phyloP scores from a whole-genome alignment of 495 filamentous ascomycete genomes.

The Penicillium lagena region DNA sequence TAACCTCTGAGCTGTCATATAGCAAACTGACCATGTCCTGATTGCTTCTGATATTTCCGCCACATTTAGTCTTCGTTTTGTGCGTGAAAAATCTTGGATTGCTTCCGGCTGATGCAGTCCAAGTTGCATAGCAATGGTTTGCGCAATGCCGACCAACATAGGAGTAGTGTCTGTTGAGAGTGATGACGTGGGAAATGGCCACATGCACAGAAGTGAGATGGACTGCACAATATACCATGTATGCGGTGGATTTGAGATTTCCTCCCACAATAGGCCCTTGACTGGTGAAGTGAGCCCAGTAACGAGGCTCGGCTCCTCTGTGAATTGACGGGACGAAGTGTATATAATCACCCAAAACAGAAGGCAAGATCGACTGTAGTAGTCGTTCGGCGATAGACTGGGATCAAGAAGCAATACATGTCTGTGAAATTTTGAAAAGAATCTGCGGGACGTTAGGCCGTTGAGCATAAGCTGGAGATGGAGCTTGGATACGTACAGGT shows the following conservation, averaged over 20 bases:
- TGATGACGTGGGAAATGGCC: constrained; percentile 11
- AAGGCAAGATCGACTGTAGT: constrained; percentile 1
- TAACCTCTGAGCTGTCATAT: constrained; percentile 9
- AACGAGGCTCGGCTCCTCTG: constrained; percentile 2
- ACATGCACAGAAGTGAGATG: constrained; percentile 9
- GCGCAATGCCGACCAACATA: constrained; percentile 3
- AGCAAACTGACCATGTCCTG: constrained; percentile 11
- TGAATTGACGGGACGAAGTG: constrained; percentile 4
- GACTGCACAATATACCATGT: constrained; percentile 8
- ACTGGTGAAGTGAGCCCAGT: neutral
- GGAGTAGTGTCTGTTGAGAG: constrained; percentile 7
- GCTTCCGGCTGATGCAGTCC: constrained; percentile 9
- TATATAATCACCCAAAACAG: constrained; percentile 10
- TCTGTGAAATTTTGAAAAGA: constrained; percentile 6
- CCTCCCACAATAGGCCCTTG: constrained; percentile 8
- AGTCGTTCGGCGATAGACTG: constrained; percentile 1
- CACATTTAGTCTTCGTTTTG: constrained; percentile 1
- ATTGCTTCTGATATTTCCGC: constrained; percentile 4
- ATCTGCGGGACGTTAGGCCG: neutral
- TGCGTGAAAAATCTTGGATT: constrained; percentile 11
- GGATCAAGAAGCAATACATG: constrained; percentile 3
- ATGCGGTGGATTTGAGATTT: constrained; percentile 9
- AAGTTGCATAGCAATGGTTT: constrained; percentile 8
- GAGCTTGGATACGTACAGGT: neutral
- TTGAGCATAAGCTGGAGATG: neutral